Conservation (phyloP, 805 yeast species). For the Schizosaccharomyces lindneri region DNA sequence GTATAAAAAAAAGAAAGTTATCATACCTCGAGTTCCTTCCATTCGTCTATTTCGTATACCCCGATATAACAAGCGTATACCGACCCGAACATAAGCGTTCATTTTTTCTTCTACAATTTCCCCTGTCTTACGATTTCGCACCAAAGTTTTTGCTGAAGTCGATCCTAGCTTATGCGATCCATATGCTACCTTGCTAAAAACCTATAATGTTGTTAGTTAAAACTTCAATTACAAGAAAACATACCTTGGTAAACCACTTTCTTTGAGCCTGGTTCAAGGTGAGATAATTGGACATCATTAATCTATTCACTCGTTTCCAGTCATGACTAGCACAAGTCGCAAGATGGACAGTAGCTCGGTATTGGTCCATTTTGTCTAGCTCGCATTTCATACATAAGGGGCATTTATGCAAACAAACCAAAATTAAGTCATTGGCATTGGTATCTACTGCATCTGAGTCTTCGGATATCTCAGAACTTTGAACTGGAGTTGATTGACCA, state of each 20-base stretch:
- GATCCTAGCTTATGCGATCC: slow-evolving; percentile 72
- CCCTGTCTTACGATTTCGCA: slow-evolving; percentile 78
- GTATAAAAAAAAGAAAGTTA: not conserved
- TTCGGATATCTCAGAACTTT: not conserved
- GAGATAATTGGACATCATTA: slow-evolving; percentile 43
- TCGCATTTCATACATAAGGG: slow-evolving; percentile 54
- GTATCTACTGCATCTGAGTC: not conserved
- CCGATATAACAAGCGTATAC: slow-evolving; percentile 59
- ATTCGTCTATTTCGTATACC: slow-evolving; percentile 35
- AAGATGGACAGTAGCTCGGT: slow-evolving; percentile 62
- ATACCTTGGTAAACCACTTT: slow-evolving; percentile 56
- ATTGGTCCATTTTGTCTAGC: slow-evolving; percentile 26
- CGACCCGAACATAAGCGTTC: slow-evolving; percentile 67
- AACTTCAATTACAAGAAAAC: not conserved
- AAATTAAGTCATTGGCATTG: not conserved
- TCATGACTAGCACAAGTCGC: slow-evolving; percentile 66
- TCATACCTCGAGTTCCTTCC: slow-evolving; percentile 22
- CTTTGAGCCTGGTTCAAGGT: slow-evolving; percentile 62
- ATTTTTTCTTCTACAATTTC: slow-evolving; percentile 79
- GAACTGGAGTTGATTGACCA: not conserved
- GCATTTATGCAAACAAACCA: slow-evolving; percentile 39
- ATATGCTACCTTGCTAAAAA: slow-evolving; percentile 52
- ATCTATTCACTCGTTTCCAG: slow-evolving; percentile 42
- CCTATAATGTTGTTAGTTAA: not conserved
- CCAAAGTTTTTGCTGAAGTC: slow-evolving; percentile 80